A percentile compares a stretch with the other conserved stretches of the same genome.
phyloP scores from a whole-genome alignment of 148 eudicot genomes.

The Nyssa sinensis region DNA sequence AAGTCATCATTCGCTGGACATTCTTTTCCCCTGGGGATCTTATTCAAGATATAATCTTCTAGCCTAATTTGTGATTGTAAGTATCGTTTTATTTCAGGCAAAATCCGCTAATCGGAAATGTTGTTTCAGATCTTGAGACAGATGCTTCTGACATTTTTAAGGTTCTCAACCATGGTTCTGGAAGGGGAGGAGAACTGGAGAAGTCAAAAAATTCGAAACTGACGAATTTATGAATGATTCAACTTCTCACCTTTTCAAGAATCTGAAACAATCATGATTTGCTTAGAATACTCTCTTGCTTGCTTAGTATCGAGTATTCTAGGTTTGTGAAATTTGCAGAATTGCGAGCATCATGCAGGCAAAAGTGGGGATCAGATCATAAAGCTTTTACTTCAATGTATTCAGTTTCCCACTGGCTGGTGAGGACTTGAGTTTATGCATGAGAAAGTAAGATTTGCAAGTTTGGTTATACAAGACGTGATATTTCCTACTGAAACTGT shows the following conservation, averaged over 20 bases:
- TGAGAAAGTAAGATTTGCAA: neutral
- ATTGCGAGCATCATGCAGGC: slow-evolving; percentile 29
- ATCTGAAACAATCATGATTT: neutral
- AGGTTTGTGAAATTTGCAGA: slow-evolving; percentile 34
- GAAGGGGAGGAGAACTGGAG: slow-evolving; percentile 45
- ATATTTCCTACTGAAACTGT: neutral
- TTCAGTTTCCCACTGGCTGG: slow-evolving; percentile 5
- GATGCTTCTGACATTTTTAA: slow-evolving; percentile 40
- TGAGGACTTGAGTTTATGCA: neutral
- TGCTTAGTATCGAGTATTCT: neutral
- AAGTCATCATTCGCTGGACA: too few relatives aligned
- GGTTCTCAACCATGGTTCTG: slow-evolving; percentile 31
- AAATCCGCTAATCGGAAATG: slow-evolving; percentile 57
- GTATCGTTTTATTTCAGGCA: slow-evolving; percentile 46
- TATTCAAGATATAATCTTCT: neutral
- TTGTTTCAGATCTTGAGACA: slow-evolving; percentile 52
- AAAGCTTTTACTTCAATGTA: slow-evolving; percentile 4
- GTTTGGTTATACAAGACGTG: neutral
- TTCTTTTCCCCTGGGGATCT: too few relatives aligned
- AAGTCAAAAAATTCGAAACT: slow-evolving; percentile 36
- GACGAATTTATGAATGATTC: slow-evolving; percentile 12
- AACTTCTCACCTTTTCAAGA: neutral
- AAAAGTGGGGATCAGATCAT: slow-evolving; percentile 9
- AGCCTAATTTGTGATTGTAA: neutral
- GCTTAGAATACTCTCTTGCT: neutral